Base-by-base conservation (phyloP, 2,329 filamentous ascomycete genomes). In the Thielaviopsis punctulata region DNA sequence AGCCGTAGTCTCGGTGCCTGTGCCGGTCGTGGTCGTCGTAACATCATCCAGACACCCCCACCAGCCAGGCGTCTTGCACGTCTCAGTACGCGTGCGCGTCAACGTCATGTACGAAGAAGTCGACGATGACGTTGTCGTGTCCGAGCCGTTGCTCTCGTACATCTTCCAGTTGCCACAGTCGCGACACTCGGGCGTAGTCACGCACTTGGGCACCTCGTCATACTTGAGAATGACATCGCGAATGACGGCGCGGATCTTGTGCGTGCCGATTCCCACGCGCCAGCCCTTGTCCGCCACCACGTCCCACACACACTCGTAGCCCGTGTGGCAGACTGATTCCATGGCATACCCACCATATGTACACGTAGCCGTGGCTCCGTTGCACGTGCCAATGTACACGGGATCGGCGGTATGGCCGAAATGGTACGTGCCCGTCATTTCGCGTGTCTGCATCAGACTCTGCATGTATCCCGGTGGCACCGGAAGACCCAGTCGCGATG, bases 381-480 rank as follows among this genome's bases (percentile, higher is more conserved):
- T 95, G 67, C 92, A 96, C 0, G 82, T 86, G 27, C 92, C 92
- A 69, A 95, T 89, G 61, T 83, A 98, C 30, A 98, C 81, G 0
- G 92, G 92, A 65, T 98, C 92, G 0, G 92, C 92, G 0, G 88
- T 96, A 61, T 96, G 89, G 3, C 92, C 92, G 63, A 95, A 90
- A 65, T 98, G 92, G 62, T 80, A 93, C 0, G 84, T 74, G 12
- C 86, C 89, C 0, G 87, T 93, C 60, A 79, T 76, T 54, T 77
- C 68, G 43, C 86, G 73, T 36, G 76, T 73, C 61, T 93, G 86
- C 25, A 86, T 82, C 27, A 77, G 72, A 43, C 76, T 72, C 22
- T 86, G 76, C 60, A 89, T 76, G 45, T 82, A 73, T 22, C 85
- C 86, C 0, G 90, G 90, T 12, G 92, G 90, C 0, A 80, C 75